Base-by-base conservation (phyloP, 1,139 yeast genomes). In the Spathaspora sp. region DNA sequence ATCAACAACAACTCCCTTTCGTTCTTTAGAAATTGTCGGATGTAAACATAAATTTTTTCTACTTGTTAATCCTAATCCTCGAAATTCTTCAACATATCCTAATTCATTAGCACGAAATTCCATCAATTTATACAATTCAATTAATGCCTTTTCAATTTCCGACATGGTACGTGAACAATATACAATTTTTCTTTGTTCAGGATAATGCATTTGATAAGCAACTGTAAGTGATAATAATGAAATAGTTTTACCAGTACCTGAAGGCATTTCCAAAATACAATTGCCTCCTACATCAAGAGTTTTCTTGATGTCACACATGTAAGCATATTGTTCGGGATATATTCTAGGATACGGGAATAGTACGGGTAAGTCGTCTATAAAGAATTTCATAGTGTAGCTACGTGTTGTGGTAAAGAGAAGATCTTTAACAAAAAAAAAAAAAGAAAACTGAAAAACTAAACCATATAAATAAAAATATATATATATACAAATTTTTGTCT, bases 81-180 rank as follows among this genome's bases (percentile, higher is more conserved):
- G 74, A 63, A 93, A 95, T 46, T 86, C 90, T 63, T 90, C 98
- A 26, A 73, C 85, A 54, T 78, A 81, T 0, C 98, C 98, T 47
- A 93, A 72, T 60, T 89, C 96, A 47, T 81, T 74, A 3, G 93
- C 68, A 52, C 99, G 76, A 62, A 78, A 93, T 45, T 82, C 89
- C 99, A 93, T 93, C 56, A 93, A 73, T 46, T 82, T 84, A 53
- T 88, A 85, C 72, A 95, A 75, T 70, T 93, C 99, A n/a, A 91
- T 89, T 63, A 93, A 71, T 0, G 99, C 98, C 68, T 93, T 93
- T 68, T 93, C 99, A 62, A 93, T 93, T 71, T 93, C 99, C 8
- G 97, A 89, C 99, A 93, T 93, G 33, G 99, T 93, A 78, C 99
- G 98, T 5, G 99, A 93, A 67, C 99, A 93, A 67, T 93, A 93